These are phyloP conservation scores for Solanum lycopersicoides DNA, from an alignment of 257 asterid species.

Conservation along the genomic window DNA sequence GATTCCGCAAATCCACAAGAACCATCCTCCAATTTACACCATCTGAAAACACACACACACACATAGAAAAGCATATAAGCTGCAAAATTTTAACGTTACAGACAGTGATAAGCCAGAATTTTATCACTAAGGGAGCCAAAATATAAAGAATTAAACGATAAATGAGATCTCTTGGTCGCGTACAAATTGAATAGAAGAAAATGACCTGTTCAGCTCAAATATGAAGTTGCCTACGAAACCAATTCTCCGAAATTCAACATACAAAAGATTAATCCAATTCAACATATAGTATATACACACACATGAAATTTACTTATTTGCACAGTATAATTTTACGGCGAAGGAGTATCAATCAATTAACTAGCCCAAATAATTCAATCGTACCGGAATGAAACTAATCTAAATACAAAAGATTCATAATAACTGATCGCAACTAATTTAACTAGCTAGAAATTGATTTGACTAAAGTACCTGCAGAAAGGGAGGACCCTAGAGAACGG, in stretches of 20 bases:
- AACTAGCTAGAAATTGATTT: neutral
- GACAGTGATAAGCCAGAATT: neutral
- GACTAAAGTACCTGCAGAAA: slow-evolving; percentile 29
- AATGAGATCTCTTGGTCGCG: neutral
- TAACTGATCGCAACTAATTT: neutral
- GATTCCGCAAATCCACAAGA: slow-evolving; percentile 84
- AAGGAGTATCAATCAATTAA: neutral
- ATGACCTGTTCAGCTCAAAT: neutral
- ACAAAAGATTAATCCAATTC: neutral
- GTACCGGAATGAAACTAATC: neutral
- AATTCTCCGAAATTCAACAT: neutral
- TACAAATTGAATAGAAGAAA: neutral
- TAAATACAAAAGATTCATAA: neutral
- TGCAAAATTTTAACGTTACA: neutral
- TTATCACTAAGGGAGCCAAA: neutral
- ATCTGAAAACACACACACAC: neutral
- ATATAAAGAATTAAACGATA: neutral
- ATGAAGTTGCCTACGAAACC: neutral
- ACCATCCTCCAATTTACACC: slow-evolving; percentile 70
- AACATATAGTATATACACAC: neutral
- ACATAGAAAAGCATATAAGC: neutral
- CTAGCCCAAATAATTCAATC: neutral
- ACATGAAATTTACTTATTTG: too few species aligned
- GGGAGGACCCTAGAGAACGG: slow-evolving; percentile 57
- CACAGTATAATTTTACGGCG: neutral